These are phyloP conservation scores for Jamesozyma spencerorum DNA, from an alignment of 805 yeast species.

Conservation along the genomic window DNA sequence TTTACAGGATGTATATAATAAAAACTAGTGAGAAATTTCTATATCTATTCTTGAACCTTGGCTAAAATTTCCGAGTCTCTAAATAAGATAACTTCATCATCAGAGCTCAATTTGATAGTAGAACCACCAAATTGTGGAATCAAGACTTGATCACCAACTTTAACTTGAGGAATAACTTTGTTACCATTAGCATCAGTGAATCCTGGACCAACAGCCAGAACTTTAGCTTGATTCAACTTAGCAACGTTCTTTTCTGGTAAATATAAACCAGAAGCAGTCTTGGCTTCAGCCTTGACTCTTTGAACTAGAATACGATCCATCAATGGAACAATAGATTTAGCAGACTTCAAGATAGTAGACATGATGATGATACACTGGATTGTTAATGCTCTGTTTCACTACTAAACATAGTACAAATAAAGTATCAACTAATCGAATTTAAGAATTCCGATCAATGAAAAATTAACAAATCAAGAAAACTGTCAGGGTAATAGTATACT, in stretches of 20 bases:
- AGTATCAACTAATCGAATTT: too few relatives aligned
- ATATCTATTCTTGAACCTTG: constrained; percentile 52
- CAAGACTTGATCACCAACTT: constrained; percentile 87
- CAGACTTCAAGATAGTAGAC: constrained; percentile 66
- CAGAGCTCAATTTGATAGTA: constrained; percentile 77
- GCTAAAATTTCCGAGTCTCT: constrained; percentile 94
- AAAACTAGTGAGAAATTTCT: not conserved
- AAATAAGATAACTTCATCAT: constrained; percentile 65
- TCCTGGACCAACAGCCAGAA: constrained; percentile 94
- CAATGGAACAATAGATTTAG: constrained; percentile 82
- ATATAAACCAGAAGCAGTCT: constrained; percentile 87
- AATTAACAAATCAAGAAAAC: too few relatives aligned
- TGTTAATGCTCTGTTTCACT: not conserved
- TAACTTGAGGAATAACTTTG: constrained; percentile 61
- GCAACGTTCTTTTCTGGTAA: constrained; percentile 95
- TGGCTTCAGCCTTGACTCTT: constrained; percentile 81
- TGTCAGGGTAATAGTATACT: too few relatives aligned
- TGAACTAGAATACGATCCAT: constrained; percentile 95
- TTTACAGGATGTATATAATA: constrained; percentile 1
- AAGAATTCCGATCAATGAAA: too few relatives aligned
- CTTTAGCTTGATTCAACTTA: constrained; percentile 86
- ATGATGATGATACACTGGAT: constrained; percentile 7
- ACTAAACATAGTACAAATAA: too few relatives aligned
- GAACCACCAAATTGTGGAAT: constrained; percentile 94
- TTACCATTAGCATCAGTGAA: constrained; percentile 66